Conservation (phyloP, 148 eudicot genomes). For the Talinum fruticosum region DNA sequence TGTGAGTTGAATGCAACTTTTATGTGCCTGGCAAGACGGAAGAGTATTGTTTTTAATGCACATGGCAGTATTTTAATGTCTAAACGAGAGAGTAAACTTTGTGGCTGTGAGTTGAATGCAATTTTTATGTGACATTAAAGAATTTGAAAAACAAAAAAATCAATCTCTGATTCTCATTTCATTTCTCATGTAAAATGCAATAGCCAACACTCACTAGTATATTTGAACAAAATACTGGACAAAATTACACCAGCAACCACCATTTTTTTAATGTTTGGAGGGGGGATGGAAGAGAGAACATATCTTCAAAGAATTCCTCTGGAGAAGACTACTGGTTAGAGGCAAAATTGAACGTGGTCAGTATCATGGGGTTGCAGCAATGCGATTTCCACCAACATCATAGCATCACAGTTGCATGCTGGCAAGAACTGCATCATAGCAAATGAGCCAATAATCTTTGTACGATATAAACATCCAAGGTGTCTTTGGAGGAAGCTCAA, state of each 20-base stretch:
- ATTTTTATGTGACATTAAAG: neutral
- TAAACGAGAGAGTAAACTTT: neutral
- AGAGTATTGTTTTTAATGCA: no score
- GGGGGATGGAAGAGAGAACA: no score
- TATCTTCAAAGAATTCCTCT: neutral
- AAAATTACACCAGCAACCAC: neutral
- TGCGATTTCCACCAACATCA: neutral
- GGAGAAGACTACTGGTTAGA: conserved; percentile 3
- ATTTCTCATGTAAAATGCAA: neutral
- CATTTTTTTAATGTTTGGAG: no score
- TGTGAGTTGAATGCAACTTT: neutral
- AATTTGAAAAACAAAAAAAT: neutral
- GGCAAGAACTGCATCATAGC: conserved; percentile 58
- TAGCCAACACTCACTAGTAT: neutral
- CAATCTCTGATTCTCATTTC: neutral
- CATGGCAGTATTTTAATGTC: no score
- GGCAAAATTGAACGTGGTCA: neutral
- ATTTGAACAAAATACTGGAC: neutral
- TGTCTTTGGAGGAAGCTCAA: conserved; percentile 45
- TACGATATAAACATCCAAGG: conserved; percentile 69
- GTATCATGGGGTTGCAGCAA: neutral
- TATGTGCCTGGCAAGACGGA: no score
- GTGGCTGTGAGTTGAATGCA: neutral
- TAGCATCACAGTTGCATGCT: conserved; percentile 32
- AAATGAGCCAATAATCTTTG: conserved; percentile 81